phyloP scores from a whole-genome alignment of 192 early-diverging fungal genomes.

The Gigaspora rosea region DNA sequence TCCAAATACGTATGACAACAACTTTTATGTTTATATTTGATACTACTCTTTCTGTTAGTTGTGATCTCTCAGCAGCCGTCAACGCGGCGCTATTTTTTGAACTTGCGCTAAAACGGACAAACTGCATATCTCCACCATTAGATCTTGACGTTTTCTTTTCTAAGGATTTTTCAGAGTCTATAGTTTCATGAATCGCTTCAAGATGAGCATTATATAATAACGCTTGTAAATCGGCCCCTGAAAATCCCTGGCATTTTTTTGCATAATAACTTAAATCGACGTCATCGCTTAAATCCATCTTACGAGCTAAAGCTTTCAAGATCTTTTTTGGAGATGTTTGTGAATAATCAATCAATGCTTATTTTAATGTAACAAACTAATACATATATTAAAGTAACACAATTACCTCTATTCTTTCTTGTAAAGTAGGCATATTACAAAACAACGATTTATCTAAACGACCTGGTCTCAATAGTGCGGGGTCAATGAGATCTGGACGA shows the following conservation, averaged over 20 bases:
- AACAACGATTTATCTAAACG: constrained; percentile 82
- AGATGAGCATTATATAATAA: constrained; percentile 91
- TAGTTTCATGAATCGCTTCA: constrained; percentile 79
- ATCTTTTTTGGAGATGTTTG: constrained; percentile 52
- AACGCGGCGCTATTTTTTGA: too few relatives aligned
- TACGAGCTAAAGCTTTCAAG: constrained; percentile 70
- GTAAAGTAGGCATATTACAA: constrained; percentile 76
- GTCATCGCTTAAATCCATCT: constrained; percentile 61
- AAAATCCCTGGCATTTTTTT: constrained; percentile 67
- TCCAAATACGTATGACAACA: too few relatives aligned
- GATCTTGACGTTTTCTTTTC: constrained; percentile 35
- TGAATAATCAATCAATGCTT: constrained; percentile 9
- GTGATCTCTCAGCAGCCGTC: too few relatives aligned
- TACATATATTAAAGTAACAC: background rate
- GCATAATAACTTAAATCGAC: constrained; percentile 71
- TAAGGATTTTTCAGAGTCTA: constrained; percentile 51
- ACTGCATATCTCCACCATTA: too few relatives aligned
- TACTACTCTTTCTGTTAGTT: too few relatives aligned
- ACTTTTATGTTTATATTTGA: too few relatives aligned
- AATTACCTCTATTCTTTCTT: constrained; percentile 72
- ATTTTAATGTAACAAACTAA: background rate
- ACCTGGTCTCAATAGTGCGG: constrained; percentile 78
- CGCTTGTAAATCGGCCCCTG: constrained; percentile 95
- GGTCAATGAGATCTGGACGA: constrained; percentile 84
- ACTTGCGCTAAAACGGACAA: too few relatives aligned